Conservation (phyloP, 1,284 basidiomycete species). For the Thelephora terrestris region DNA sequence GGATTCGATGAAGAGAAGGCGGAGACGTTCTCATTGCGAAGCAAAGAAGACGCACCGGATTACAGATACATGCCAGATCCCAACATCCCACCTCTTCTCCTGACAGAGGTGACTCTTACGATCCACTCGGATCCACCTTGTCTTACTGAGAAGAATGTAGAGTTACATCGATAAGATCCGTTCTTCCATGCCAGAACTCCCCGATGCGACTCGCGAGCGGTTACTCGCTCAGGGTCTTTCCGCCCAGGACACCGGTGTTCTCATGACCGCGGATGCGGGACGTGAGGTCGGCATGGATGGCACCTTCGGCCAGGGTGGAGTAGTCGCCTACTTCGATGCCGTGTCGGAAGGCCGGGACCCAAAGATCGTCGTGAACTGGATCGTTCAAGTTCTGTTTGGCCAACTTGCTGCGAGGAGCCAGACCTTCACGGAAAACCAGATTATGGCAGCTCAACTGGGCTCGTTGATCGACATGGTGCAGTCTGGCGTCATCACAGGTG, state of each 20-base stretch:
- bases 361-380: constrained; percentile 80
- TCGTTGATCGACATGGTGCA: constrained; percentile 75
- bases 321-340: constrained; percentile 67
- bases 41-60: constrained; percentile 91
- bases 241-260: constrained; percentile 60
- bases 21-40: constrained; percentile 75
- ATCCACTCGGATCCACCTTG: neutral
- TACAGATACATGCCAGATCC: constrained; percentile 99
- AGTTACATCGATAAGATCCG: constrained; percentile 47
- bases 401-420: constrained; percentile 54
- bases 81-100: constrained; percentile 72
- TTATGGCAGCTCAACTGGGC: constrained; percentile 59
- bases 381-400: constrained; percentile 79
- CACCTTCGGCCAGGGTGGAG: constrained; percentile 37
- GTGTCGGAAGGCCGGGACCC: constrained; percentile 50
- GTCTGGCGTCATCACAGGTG: constrained; percentile 57
- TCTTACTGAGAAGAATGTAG: constrained; percentile 26
- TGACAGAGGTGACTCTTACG: constrained; percentile 45
- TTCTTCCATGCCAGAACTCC: constrained; percentile 69
- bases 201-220: constrained; percentile 53
- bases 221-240: constrained; percentile 46
- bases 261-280: constrained; percentile 64
- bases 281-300: constrained; percentile 56
- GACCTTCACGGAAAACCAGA: constrained; percentile 50
- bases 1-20: constrained; percentile 81